Percentiles rank a stretch among this genome's conserved stretches.
Conservation (phyloP, 75 land plant species). For the Pinus taeda region DNA sequence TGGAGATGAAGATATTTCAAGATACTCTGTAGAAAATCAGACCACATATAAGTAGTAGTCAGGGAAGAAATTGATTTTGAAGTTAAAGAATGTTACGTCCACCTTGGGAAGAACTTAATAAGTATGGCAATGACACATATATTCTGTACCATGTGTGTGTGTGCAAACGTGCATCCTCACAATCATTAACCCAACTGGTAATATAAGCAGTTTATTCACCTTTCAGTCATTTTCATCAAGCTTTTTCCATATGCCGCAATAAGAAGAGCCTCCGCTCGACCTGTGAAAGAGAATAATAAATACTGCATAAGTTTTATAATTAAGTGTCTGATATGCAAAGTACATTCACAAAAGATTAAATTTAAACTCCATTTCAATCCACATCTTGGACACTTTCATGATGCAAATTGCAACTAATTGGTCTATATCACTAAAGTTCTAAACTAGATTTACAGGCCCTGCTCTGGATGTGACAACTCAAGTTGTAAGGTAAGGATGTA, state of each 20-base stretch:
- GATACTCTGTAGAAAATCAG: too few relatives aligned
- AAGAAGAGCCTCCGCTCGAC: conserved; percentile 91
- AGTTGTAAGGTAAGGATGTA: neutral
- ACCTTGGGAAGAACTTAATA: too few relatives aligned
- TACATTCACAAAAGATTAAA: neutral
- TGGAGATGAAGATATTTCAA: too few relatives aligned
- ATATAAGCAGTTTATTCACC: neutral
- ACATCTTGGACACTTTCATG: neutral
- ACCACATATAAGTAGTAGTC: too few relatives aligned
- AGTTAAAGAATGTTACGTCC: too few relatives aligned
- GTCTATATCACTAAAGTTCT: neutral
- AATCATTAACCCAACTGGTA: too few relatives aligned
- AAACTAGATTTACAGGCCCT: neutral
- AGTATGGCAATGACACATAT: too few relatives aligned
- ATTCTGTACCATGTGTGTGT: too few relatives aligned
- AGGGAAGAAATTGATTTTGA: too few relatives aligned
- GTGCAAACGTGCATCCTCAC: too few relatives aligned
- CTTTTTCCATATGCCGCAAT: conserved; percentile 89
- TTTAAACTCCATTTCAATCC: neutral
- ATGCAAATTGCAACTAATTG: too few relatives aligned
- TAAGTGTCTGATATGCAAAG: neutral
- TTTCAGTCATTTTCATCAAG: conserved; percentile 10
- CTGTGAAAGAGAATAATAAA: conserved; percentile 35
- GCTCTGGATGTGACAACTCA: too few relatives aligned
- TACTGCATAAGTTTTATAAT: neutral